Percentiles rank a stretch among this genome's conserved stretches.
Evolutionary conservation across 768 basidiomycete genomes (phyloP).

Genomic region (Grammothele lineata): DNA sequence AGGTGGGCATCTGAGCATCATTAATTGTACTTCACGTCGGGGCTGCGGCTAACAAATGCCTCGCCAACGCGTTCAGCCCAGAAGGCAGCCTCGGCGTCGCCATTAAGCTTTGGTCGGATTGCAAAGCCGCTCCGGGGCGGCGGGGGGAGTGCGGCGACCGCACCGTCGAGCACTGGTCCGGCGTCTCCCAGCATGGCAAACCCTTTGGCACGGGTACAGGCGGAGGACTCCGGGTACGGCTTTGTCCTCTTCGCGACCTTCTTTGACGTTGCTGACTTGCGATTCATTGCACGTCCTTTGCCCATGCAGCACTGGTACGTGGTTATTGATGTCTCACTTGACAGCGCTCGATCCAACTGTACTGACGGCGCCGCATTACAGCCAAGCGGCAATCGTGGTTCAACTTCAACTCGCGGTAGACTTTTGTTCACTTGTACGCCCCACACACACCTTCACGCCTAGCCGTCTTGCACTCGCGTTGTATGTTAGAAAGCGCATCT

Average conservation of each 20-base stretch:
- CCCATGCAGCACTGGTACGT: conserved; percentile 11
- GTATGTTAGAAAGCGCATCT: conserved; percentile 29
- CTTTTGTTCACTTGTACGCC: conserved; percentile 10
- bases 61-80: conserved; percentile 51
- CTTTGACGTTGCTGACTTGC: too few species aligned
- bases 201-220: conserved; percentile 70
- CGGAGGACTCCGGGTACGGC: conserved; percentile 60
- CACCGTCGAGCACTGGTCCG: conserved; percentile 38
- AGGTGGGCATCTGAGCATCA: conserved; percentile 43
- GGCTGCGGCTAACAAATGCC: conserved; percentile 15
- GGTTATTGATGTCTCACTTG: conserved; percentile 3
- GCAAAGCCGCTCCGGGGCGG: conserved; percentile 96
- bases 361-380: conserved; percentile 26
- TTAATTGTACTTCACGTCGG: conserved; percentile 8
- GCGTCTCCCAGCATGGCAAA: conserved; percentile 49
- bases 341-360: too few species aligned
- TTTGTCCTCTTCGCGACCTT: neutral
- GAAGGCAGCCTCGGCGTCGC: conserved; percentile 66
- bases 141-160: conserved; percentile 56
- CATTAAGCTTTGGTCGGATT: conserved; percentile 88
- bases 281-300: too few species aligned
- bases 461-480: conserved; percentile 19
- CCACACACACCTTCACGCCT: conserved; percentile 17
- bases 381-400: conserved; percentile 94
- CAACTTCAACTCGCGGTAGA: conserved; percentile 64